Percentiles rank a stretch among this genome's conserved stretches.
Conservation (phyloP, 1,139 yeast species). For the Debaryomyces subglobosus region DNA sequence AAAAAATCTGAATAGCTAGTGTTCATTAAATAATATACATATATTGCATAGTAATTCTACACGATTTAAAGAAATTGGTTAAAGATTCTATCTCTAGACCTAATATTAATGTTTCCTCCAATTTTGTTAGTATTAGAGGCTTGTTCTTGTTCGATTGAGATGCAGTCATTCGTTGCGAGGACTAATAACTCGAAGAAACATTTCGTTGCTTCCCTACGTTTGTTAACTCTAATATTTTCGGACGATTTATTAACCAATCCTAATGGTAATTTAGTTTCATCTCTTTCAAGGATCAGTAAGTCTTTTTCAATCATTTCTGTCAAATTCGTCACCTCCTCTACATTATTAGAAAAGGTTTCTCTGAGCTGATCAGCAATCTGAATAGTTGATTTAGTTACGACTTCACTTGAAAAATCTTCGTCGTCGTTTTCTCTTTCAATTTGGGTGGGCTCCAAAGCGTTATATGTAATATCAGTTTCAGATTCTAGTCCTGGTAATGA, state of each 20-base stretch:
- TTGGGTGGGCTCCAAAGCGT: conserved; percentile 12
- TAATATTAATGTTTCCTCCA: conserved; percentile 62
- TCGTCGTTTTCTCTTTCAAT: conserved; percentile 17
- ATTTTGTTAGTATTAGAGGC: conserved; percentile 32
- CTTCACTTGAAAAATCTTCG: conserved; percentile 12
- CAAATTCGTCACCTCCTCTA: conserved; percentile 31
- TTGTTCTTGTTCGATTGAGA: conserved; percentile 58
- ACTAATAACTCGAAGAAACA: conserved; percentile 84
- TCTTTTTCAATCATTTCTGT: conserved; percentile 47
- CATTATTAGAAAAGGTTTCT: conserved; percentile 26
- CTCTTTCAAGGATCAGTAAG: conserved; percentile 18
- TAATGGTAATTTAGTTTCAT: conserved; percentile 27
- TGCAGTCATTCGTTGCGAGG: conserved; percentile 76
- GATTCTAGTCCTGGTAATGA: conserved; percentile 42
- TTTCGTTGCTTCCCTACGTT: conserved; percentile 66
- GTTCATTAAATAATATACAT: conserved; percentile 20
- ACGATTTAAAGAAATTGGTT: conserved; percentile 36
- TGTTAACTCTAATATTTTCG: conserved; percentile 28
- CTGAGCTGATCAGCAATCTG: conserved; percentile 59
- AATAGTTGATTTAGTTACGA: conserved; percentile 46
- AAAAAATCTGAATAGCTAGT: not conserved
- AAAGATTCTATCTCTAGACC: conserved; percentile 53
- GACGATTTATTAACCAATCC: conserved; percentile 25
- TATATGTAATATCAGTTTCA: conserved; percentile 15
- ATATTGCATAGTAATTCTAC: conserved; percentile 9